A percentile compares a stretch with the other conserved stretches of the same genome.
Evolutionary conservation across 371 early-diverging fungal species (phyloP).

Genomic region (Coemansia sp.): DNA sequence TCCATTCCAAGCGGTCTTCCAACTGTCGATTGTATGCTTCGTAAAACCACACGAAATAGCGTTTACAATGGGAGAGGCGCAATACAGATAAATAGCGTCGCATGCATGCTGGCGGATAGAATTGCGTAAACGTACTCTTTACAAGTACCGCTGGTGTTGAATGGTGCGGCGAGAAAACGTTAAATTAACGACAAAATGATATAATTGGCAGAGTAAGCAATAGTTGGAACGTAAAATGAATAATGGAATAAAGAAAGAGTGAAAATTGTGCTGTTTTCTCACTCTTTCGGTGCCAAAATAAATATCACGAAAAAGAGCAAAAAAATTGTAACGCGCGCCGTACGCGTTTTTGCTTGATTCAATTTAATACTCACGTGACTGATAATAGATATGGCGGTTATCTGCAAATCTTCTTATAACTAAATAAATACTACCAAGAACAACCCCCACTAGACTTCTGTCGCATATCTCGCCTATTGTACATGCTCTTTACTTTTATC

Average conservation of each 20-base stretch:
- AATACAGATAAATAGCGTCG: neutral
- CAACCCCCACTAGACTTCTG: too few species aligned
- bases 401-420: too few species aligned
- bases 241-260: neutral
- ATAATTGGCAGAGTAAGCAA: slow-evolving; percentile 4
- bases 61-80: neutral
- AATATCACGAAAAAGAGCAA: neutral
- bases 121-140: slow-evolving; percentile 1
- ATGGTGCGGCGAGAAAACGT: slow-evolving; percentile 5
- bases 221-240: slow-evolving; percentile 7
- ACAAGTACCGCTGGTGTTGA: neutral
- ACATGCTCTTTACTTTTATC: too few species aligned
- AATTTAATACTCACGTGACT: neutral
- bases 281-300: neutral
- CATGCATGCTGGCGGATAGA: neutral
- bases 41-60: neutral
- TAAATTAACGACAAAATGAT: slow-evolving; percentile 2
- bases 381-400: neutral
- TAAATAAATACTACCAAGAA: too few species aligned
- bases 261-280: neutral
- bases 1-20: neutral
- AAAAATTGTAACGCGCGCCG: neutral
- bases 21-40: neutral
- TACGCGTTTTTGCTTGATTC: neutral
- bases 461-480: too few species aligned